A percentile compares a stretch with the other conserved stretches of the same genome.
These are phyloP conservation scores for Wickerhamiella bombiphila DNA, from an alignment of 805 yeast genomes.

Conservation along the genomic window DNA sequence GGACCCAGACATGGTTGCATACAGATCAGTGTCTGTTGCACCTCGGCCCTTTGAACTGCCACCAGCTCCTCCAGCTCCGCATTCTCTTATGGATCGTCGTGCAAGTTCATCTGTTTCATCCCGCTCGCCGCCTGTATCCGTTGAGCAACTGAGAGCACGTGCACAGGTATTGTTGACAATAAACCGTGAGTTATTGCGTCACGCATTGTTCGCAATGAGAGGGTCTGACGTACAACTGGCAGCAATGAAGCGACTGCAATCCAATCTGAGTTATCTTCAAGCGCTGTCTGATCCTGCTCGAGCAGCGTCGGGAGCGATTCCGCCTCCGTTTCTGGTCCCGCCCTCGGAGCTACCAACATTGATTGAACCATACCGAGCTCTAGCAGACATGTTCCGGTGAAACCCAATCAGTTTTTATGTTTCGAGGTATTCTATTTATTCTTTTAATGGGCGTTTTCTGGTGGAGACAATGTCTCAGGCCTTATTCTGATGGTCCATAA, in stretches of 20 bases:
- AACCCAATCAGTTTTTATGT: not conserved
- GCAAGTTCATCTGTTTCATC: not conserved
- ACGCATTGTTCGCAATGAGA: constrained; percentile 4
- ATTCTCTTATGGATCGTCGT: not conserved
- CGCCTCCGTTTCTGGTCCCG: constrained; percentile 22
- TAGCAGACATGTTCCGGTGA: constrained; percentile 21
- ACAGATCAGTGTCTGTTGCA: no score
- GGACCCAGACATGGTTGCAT: no score
- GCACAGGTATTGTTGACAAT: constrained; percentile 12
- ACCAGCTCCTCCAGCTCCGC: not conserved
- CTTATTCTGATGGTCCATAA: no score
- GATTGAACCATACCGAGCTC: constrained; percentile 20
- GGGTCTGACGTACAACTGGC: constrained; percentile 11
- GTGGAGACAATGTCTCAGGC: no score
- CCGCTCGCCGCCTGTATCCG: not conserved
- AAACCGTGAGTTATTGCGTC: constrained; percentile 15
- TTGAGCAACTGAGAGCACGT: constrained; percentile 2
- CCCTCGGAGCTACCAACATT: constrained; percentile 22
- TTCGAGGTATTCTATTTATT: no score
- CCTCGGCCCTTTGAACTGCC: no score
- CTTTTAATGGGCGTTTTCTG: no score
- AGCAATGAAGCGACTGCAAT: constrained; percentile 24
- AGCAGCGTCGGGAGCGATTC: constrained; percentile 1
- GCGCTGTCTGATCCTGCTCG: constrained; percentile 17
- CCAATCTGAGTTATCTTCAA: constrained; percentile 25